Percentiles rank a stretch among this genome's conserved stretches.
These are phyloP conservation scores for Catharanthus roseus DNA, from an alignment of 257 asterid species.

Conservation along the genomic window DNA sequence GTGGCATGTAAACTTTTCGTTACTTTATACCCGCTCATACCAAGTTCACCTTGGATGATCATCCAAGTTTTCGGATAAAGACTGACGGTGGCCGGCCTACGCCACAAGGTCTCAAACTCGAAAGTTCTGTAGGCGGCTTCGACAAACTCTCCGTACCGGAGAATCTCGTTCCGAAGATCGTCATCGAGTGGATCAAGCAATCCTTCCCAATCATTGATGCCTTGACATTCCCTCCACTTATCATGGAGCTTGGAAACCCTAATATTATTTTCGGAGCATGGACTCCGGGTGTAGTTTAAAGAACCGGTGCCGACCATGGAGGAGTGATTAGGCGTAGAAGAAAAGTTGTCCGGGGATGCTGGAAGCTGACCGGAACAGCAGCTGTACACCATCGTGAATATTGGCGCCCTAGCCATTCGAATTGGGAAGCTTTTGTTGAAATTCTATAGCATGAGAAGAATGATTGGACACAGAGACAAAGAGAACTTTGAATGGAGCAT, in stretches of 20 bases:
- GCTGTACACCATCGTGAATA: too few species aligned
- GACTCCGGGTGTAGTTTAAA: too few species aligned
- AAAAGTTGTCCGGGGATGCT: too few species aligned
- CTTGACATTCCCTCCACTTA: constrained; percentile 81
- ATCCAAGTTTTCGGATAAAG: constrained; percentile 28
- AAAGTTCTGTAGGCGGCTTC: constrained; percentile 71
- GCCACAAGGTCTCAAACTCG: constrained; percentile 66
- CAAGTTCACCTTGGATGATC: constrained; percentile 36
- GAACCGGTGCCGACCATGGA: too few species aligned
- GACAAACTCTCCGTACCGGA: constrained; percentile 77
- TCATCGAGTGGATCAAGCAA: constrained; percentile 82
- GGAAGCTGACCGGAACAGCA: too few species aligned
- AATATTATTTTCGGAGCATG: constrained; percentile 10
- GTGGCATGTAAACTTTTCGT: constrained; percentile 59
- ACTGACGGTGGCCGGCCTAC: constrained; percentile 42
- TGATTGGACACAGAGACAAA: too few species aligned
- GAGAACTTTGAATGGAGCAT: too few species aligned
- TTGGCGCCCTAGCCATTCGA: too few species aligned
- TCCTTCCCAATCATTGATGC: constrained; percentile 91
- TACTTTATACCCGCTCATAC: constrained; percentile 40
- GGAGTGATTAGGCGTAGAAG: too few species aligned
- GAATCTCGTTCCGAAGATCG: constrained; percentile 57
- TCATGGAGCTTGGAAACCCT: constrained; percentile 29
- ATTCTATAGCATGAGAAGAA: too few species aligned
- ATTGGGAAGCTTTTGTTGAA: too few species aligned